Conservation (phyloP, 129 eudicot genomes). For the Artemisia annua region DNA sequence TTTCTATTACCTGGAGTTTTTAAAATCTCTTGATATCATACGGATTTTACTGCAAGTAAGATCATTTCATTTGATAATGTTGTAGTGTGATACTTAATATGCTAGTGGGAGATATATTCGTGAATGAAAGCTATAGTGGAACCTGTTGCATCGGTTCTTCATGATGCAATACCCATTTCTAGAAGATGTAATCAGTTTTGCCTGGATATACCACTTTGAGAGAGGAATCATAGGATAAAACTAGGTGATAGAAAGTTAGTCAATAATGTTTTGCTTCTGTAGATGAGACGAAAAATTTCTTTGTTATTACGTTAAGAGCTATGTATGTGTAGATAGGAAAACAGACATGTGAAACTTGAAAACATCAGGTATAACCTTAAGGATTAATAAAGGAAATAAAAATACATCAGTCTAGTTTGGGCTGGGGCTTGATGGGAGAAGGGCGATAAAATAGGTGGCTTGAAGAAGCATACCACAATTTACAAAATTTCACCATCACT, state of each 20-base stretch:
- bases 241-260: slow-evolving; percentile 2
- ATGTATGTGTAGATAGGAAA: not conserved
- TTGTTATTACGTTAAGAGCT: not conserved
- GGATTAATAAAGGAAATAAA: not conserved
- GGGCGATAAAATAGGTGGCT: no score
- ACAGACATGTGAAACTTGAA: not conserved
- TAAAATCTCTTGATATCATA: slow-evolving; percentile 11
- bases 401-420: no score
- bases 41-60: slow-evolving; percentile 15
- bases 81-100: slow-evolving; percentile 1
- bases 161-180: not conserved
- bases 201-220: not conserved
- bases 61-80: not conserved
- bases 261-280: no score
- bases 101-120: slow-evolving; percentile 8
- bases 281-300: not conserved
- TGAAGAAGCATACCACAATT: no score
- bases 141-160: not conserved
- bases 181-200: not conserved
- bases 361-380: not conserved
- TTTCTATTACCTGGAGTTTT: slow-evolving; percentile 5
- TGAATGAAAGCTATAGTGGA: not conserved
- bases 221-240: not conserved
- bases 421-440: no score
- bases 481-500: no score